These are phyloP conservation scores for Alloascoidea hylecoeti DNA, from an alignment of 805 yeast genomes.

Conservation along the genomic window DNA sequence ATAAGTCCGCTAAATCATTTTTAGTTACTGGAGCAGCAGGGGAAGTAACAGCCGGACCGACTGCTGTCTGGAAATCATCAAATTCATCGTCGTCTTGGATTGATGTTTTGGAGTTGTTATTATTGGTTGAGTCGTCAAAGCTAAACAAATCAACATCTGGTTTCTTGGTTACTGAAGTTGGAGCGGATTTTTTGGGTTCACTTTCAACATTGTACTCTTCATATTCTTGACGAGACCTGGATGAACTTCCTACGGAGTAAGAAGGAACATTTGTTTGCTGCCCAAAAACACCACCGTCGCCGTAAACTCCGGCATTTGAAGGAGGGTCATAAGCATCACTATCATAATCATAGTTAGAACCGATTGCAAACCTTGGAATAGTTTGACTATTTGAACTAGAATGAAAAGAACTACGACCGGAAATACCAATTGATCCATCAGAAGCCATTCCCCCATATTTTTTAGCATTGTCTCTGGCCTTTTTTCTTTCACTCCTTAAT, in stretches of 20 bases:
- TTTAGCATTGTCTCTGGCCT: constrained; percentile 75
- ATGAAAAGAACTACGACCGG: constrained; percentile 14
- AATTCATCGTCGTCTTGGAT: constrained; percentile 43
- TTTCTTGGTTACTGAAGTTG: constrained; percentile 5
- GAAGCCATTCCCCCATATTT: constrained; percentile 77
- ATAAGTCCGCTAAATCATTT: constrained; percentile 10
- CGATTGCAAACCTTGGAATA: constrained; percentile 21
- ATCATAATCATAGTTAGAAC: constrained; percentile 14
- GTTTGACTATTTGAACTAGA: constrained; percentile 17
- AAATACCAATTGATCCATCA: constrained; percentile 25
- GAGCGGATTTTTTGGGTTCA: background rate
- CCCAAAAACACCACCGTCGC: constrained; percentile 21
- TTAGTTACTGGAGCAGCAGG: constrained; percentile 3
- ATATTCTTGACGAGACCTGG: constrained; percentile 7
- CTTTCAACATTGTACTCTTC: constrained; percentile 18
- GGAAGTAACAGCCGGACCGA: constrained; percentile 8
- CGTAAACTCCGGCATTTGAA: constrained; percentile 15
- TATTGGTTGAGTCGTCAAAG: constrained; percentile 13
- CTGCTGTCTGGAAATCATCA: constrained; percentile 51
- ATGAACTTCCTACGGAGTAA: background rate
- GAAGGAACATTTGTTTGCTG: constrained; percentile 10
- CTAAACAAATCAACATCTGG: constrained; percentile 11
- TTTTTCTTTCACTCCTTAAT: constrained; percentile 76
- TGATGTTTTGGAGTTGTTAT: constrained; percentile 10
- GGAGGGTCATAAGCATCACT: constrained; percentile 7